These are phyloP conservation scores for Extremus antarcticus DNA, from an alignment of 495 filamentous ascomycete genomes.

Conservation along the genomic window DNA sequence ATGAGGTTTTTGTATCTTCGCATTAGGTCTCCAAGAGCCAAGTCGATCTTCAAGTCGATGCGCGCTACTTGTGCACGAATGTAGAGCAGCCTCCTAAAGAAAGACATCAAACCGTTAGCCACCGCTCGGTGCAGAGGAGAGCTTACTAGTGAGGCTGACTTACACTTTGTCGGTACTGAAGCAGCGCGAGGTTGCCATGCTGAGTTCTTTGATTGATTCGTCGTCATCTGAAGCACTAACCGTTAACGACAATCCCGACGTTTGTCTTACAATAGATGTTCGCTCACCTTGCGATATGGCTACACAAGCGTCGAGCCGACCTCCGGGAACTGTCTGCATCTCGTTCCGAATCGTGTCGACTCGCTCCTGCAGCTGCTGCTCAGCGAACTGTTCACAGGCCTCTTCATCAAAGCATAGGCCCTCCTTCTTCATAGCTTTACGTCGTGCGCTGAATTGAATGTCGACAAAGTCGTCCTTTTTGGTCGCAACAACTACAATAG, in stretches of 20 bases:
- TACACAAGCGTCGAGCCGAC: constrained; percentile 20
- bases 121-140: background rate
- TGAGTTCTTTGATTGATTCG: constrained; percentile 11
- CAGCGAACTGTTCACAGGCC: constrained; percentile 14
- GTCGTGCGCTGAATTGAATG: constrained; percentile 11
- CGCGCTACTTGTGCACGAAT: constrained; percentile 19
- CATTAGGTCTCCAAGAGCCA: constrained; percentile 19
- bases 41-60: constrained; percentile 24
- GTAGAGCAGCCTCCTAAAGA: constrained; percentile 4
- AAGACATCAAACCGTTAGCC: background rate
- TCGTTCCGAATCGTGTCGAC: constrained; percentile 18
- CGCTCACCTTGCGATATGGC: constrained; percentile 21
- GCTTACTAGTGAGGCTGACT: constrained; percentile 6
- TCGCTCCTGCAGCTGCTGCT: constrained; percentile 16
- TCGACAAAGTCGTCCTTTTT: constrained; percentile 24
- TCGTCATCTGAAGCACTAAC: constrained; percentile 9
- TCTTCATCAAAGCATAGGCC: constrained; percentile 15
- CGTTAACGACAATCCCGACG: too few relatives aligned
- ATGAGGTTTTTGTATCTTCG: constrained; percentile 18
- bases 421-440: constrained; percentile 15
- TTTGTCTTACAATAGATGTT: too few relatives aligned
- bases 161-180: constrained; percentile 22
- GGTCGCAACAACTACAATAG: constrained; percentile 22
- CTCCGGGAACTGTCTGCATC: constrained; percentile 17
- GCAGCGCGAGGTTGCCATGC: constrained; percentile 14